A percentile compares a stretch with the other conserved stretches of the same genome.
Evolutionary conservation across 257 asterid species (phyloP).

Genomic region (Gardenia jasminoides): DNA sequence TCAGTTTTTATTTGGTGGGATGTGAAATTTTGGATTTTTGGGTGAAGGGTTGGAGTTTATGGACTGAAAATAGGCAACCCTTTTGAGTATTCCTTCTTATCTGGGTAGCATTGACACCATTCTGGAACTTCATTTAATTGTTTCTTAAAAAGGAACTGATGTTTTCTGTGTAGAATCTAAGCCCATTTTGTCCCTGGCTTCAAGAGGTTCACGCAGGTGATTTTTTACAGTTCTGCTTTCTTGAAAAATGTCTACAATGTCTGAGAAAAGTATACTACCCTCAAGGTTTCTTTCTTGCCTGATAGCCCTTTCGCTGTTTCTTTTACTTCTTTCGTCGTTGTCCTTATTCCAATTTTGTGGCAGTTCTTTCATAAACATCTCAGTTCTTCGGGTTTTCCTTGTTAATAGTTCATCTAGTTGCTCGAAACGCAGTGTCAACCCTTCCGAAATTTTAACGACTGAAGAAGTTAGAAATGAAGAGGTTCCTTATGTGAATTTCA

Average conservation of each 20-base stretch:
- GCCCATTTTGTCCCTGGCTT: not conserved
- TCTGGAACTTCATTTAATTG: not conserved
- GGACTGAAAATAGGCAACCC: slow-evolving; percentile 1
- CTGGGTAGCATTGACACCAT: not conserved
- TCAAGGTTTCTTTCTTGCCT: slow-evolving; percentile 59
- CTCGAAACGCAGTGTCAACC: slow-evolving; percentile 18
- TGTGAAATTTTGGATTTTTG: not conserved
- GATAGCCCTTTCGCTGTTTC: slow-evolving; percentile 48
- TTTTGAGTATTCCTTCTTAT: not conserved
- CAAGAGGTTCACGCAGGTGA: not conserved
- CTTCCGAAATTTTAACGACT: slow-evolving; percentile 17
- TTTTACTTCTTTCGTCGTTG: slow-evolving; percentile 50
- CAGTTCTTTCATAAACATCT: slow-evolving; percentile 31
- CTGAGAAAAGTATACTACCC: slow-evolving; percentile 54
- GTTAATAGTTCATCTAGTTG: slow-evolving; percentile 32
- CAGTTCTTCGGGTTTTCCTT: slow-evolving; percentile 37
- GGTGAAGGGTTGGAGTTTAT: not conserved
- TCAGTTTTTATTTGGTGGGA: not conserved
- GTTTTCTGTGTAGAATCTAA: not conserved
- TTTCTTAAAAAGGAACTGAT: not conserved
- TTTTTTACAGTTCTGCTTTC: not conserved
- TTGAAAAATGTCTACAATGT: slow-evolving; percentile 36
- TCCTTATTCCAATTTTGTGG: slow-evolving; percentile 47
- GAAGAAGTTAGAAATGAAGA: slow-evolving; percentile 17
- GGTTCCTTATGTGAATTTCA: slow-evolving; percentile 12